Evolutionary conservation across 805 yeast genomes (phyloP).

Genomic region (Candida piceae): DNA sequence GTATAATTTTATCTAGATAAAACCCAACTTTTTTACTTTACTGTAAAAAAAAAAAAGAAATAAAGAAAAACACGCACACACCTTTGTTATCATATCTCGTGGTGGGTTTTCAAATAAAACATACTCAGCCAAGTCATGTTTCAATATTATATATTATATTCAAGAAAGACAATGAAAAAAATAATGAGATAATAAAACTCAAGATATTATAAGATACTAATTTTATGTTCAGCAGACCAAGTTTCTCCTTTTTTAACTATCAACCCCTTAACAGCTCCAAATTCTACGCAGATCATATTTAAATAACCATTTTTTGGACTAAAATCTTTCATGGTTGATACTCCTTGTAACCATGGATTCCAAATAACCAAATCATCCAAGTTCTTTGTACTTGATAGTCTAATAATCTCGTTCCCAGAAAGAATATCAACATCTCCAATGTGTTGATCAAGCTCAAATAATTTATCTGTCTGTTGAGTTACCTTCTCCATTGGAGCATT

Average conservation of each 20-base stretch:
- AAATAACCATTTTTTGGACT: conserved; percentile 15
- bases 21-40: too few species aligned
- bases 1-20: too few species aligned
- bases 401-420: conserved; percentile 12
- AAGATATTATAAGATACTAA: conserved; percentile 5
- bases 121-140: too few species aligned
- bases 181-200: too few species aligned
- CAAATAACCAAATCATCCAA: conserved; percentile 16
- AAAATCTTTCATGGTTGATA: conserved; percentile 12
- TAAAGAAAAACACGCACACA: too few species aligned
- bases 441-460: conserved; percentile 5
- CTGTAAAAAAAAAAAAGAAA: too few species aligned
- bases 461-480: conserved; percentile 11
- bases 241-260: conserved; percentile 4
- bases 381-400: conserved; percentile 9
- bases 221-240: conserved; percentile 15
- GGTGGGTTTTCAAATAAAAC: too few species aligned
- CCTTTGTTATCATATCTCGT: too few species aligned
- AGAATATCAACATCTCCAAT: conserved; percentile 10
- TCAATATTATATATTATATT: too few species aligned
- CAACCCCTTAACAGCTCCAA: conserved; percentile 14
- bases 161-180: too few species aligned
- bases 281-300: conserved; percentile 19
- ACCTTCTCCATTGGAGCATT: conserved; percentile 13
- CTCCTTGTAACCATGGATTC: conserved; percentile 19